A percentile compares a stretch with the other conserved stretches of the same genome.
Conservation (phyloP, 2,329 filamentous ascomycete genomes). For the Sporothrix sp. region DNA sequence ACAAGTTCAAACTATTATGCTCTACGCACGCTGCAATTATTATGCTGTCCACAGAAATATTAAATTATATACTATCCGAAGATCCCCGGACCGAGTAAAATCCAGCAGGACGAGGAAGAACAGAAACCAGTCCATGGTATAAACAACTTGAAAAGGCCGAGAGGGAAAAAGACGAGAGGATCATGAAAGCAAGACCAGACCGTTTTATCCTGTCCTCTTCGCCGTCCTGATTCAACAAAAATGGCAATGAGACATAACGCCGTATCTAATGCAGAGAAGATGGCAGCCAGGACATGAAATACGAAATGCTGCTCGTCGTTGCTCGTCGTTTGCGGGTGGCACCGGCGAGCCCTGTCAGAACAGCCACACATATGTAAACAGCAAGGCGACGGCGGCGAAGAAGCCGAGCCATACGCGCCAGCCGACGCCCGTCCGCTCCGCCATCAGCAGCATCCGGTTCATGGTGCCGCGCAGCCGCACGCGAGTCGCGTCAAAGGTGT, state of each 20-base stretch:
- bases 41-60: no score
- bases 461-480: slow-evolving; percentile 80
- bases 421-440: slow-evolving; percentile 82
- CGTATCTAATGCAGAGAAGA: slow-evolving; percentile 3
- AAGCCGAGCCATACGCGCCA: slow-evolving; percentile 93
- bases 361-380: slow-evolving; percentile 92
- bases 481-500: slow-evolving; percentile 79
- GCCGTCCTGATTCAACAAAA: not conserved
- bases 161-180: no score
- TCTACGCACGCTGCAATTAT: no score
- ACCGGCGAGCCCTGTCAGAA: slow-evolving; percentile 41
- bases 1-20: no score
- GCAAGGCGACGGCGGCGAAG: slow-evolving; percentile 67
- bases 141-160: no score
- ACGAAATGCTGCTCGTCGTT: no score
- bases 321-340: slow-evolving; percentile 18
- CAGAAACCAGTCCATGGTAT: no score
- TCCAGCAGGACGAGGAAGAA: no score
- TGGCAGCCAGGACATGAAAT: no score
- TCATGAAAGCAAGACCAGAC: not conserved
- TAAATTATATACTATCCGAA: no score
- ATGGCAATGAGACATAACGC: not conserved
- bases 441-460: slow-evolving; percentile 96
- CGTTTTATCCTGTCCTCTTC: not conserved
- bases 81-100: no score